Evolutionary conservation across 2,329 filamentous ascomycete genomes (phyloP).

Genomic region (Colletotrichum echinochloae): DNA sequence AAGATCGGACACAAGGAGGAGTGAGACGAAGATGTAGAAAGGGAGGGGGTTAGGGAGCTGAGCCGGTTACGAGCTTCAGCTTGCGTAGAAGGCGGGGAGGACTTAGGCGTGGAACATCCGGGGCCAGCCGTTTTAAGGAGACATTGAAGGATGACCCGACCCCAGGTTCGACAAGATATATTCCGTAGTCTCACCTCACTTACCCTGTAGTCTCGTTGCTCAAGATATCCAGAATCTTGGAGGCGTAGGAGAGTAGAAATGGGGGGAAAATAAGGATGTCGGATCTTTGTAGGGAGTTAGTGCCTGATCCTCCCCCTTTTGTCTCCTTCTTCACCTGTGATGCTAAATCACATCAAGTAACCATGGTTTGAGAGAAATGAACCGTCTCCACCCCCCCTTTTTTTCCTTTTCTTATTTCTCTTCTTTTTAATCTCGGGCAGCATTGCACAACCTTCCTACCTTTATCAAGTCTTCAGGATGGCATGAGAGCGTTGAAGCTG

Average conservation of each 20-base stretch:
- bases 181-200: not conserved
- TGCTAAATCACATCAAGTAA: not conserved
- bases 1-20: constrained; percentile 55
- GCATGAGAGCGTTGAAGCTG: too few species aligned
- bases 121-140: not conserved
- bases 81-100: not conserved
- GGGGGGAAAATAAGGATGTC: not conserved
- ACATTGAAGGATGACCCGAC: not conserved
- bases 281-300: not conserved
- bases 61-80: not conserved
- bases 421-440: not conserved
- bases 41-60: too few species aligned
- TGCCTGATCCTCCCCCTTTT: not conserved
- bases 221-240: not conserved
- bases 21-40: constrained; percentile 40
- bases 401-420: too few species aligned
- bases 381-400: too few species aligned
- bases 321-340: not conserved
- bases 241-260: not conserved
- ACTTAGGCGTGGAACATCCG: not conserved
- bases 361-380: not conserved
- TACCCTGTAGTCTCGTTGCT: not conserved
- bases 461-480: not conserved
- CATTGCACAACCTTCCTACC: not conserved
- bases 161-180: not conserved